These are phyloP conservation scores for Pascua sp. DNA, from an alignment of 1,284 basidiomycete species.

Conservation along the genomic window DNA sequence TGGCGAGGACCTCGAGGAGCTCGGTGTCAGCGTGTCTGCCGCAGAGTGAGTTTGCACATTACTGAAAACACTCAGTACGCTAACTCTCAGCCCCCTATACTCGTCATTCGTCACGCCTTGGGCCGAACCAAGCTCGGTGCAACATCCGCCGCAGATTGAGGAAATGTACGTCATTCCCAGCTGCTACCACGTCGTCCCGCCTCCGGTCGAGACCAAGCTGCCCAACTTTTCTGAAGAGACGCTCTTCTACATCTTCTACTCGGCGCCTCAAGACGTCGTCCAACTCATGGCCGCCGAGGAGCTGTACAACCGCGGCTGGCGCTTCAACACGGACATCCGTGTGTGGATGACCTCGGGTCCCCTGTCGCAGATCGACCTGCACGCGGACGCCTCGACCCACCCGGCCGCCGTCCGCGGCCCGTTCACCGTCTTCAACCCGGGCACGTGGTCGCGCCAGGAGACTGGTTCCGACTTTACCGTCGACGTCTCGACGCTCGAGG, in stretches of 20 bases:
- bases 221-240: conserved; percentile 93
- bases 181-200: conserved; percentile 91
- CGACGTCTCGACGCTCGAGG: conserved; percentile 36
- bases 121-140: conserved; percentile 73
- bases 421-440: conserved; percentile 47
- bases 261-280: conserved; percentile 83
- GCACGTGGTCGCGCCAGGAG: conserved; percentile 35
- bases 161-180: conserved; percentile 73
- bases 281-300: conserved; percentile 91
- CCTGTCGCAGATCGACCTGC: conserved; percentile 33
- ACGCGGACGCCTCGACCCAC: conserved; percentile 16
- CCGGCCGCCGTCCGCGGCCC: conserved; percentile 32
- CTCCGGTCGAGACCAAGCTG: conserved; percentile 81
- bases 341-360: conserved; percentile 83
- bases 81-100: conserved; percentile 60
- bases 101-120: conserved; percentile 95
- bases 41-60: conserved; percentile 61
- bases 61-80: not conserved
- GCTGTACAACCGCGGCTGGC: conserved; percentile 95
- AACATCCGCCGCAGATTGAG: conserved; percentile 37
- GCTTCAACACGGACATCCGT: conserved; percentile 92
- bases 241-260: conserved; percentile 98
- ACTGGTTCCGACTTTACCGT: conserved; percentile 43
- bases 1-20: conserved; percentile 86
- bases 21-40: conserved; percentile 86